Evolutionary conservation across 176 grass and related monocot species (phyloP), one percentile per base, ranked within the genome.

Genomic region (Oryza glaberrima): DNA sequence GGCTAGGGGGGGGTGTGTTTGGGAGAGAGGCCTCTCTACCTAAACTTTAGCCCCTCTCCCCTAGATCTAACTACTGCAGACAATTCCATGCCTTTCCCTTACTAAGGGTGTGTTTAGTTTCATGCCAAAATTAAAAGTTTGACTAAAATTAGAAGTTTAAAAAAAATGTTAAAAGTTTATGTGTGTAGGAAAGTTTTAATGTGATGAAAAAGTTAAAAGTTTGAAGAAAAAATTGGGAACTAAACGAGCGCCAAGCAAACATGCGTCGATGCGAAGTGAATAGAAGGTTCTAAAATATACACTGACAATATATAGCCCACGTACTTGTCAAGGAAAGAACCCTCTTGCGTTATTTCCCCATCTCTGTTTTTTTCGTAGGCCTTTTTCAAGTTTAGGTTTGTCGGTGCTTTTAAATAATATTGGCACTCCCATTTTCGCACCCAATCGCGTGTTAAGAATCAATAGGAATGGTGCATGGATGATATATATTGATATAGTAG

Each of bases 61-160:
- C 83, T 81, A 63, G 44, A 86, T 65, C 56, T 76, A 16, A 19
- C 45, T 41, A 28, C 23, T 26, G 43, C 71, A 77, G n/a, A 76
- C 77, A 72, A 75, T 70, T 70, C 0, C 67, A 17, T 67, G 65
- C 40, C 9, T 47, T 76, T 5, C 13, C 51, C 6, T 34, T 46
- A 10, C 35, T 9, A 30, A 30, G 30, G 30, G 30, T 32, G 30
- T 32, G 30, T 32, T 32, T 32, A 32, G 30, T 32, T 32, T 0
- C 30, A 32, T 2, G 0, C 0, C 2, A 32, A 32, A 32, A 32
- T 32, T 32, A 32, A 32, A 32, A 32, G 30, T 32, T 32, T 32
- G 2, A 32, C 30, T 32, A 32, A 3, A 32, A 32, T 32, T 32
- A 3, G 2, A 32, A 32, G 30, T 30, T 30, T 30, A 30, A 30